These are phyloP conservation scores for Trametes sanguinea DNA, from an alignment of 768 basidiomycete species.

Conservation along the genomic window DNA sequence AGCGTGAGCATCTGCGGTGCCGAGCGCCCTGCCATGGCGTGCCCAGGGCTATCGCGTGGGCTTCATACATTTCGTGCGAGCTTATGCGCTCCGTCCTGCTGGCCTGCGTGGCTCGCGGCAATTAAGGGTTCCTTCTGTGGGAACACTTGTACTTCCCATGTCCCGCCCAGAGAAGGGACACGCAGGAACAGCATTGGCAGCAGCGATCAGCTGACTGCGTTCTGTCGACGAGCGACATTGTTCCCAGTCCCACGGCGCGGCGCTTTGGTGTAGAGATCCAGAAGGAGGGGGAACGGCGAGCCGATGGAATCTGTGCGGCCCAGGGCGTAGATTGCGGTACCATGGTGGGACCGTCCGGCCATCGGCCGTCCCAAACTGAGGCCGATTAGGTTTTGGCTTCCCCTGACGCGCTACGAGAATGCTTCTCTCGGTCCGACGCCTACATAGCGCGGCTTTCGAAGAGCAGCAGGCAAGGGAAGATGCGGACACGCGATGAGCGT, in stretches of 20 bases:
- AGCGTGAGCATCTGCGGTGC: neutral
- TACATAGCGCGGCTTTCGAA: neutral
- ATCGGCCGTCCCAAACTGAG: neutral
- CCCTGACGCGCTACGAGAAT: neutral
- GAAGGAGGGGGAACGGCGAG: neutral
- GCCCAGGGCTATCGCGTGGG: neutral
- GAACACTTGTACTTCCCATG: neutral
- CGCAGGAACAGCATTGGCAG: neutral
- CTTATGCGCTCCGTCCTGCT: neutral
- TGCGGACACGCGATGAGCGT: neutral
- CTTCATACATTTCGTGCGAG: neutral
- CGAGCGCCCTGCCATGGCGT: neutral
- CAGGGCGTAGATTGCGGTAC: neutral
- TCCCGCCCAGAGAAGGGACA: neutral
- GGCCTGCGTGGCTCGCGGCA: neutral
- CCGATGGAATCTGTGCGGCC: neutral
- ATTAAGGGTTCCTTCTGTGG: neutral
- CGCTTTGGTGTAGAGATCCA: neutral
- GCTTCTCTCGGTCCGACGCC: slow-evolving; percentile 10
- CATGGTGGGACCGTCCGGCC: slow-evolving; percentile 1
- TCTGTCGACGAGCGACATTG: too few relatives aligned
- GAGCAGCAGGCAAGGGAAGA: neutral
- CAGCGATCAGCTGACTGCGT: neutral
- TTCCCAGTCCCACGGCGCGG: neutral
- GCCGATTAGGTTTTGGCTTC: slow-evolving; percentile 18